Conservation (phyloP, 352 stramenopile species). For the Thalassiosira hispida region DNA sequence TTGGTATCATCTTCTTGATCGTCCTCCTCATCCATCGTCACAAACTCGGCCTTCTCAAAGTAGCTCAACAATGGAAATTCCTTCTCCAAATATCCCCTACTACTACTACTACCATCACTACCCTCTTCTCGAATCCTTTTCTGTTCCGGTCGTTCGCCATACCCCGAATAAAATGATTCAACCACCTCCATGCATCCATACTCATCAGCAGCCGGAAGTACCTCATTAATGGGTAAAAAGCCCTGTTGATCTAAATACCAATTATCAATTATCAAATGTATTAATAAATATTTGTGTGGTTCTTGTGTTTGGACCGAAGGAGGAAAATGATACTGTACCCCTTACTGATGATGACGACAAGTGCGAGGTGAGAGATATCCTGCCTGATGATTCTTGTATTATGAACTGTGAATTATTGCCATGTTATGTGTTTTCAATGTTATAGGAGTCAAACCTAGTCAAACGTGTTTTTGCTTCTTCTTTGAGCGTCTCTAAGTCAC, state of each 20-base stretch:
- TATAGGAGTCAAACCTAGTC: too few relatives aligned
- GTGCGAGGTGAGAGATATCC: too few relatives aligned
- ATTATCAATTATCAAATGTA: constrained; percentile 55
- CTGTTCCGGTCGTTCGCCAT: constrained; percentile 85
- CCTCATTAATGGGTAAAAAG: constrained; percentile 81
- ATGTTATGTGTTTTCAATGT: too few relatives aligned
- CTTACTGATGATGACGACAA: too few relatives aligned
- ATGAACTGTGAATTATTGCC: too few relatives aligned
- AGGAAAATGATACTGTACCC: constrained; percentile 84
- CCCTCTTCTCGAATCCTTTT: constrained; percentile 72
- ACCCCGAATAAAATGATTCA: constrained; percentile 80
- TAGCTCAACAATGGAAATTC: constrained; percentile 84
- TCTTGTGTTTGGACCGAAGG: constrained; percentile 76
- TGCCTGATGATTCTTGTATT: too few relatives aligned
- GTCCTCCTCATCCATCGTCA: too few relatives aligned
- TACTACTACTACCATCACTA: too few relatives aligned
- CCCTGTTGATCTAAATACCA: constrained; percentile 73
- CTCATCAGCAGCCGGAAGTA: constrained; percentile 17
- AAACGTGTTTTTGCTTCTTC: too few relatives aligned
- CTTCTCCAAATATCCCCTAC: constrained; percentile 81
- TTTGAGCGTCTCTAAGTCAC: too few relatives aligned
- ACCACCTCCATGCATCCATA: constrained; percentile 85
- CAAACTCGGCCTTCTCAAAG: constrained; percentile 66
- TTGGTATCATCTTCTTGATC: too few relatives aligned
- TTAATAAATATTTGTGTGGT: constrained; percentile 87